Evolutionary conservation across 768 basidiomycete genomes (phyloP).

Genomic region (Lactarius sanguifluus): DNA sequence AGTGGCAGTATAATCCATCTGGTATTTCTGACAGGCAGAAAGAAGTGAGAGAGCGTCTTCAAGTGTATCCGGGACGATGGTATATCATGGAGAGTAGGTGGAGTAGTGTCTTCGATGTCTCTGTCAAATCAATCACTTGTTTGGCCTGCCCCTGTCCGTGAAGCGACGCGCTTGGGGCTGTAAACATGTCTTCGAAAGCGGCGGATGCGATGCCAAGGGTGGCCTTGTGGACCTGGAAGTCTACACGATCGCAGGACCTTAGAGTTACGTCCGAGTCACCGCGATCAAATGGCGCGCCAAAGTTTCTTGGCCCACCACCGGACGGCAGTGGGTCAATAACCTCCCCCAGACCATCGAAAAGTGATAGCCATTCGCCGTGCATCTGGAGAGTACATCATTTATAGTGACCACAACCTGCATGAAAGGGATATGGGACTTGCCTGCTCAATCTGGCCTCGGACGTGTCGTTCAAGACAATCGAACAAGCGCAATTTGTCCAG

Average conservation of each 20-base stretch:
- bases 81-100: slow-evolving; percentile 9
- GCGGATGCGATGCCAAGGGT: slow-evolving; percentile 57
- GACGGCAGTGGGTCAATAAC: neutral
- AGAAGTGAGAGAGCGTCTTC: slow-evolving; percentile 12
- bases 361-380: neutral
- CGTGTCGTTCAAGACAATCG: slow-evolving; percentile 2
- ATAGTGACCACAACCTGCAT: too few relatives aligned
- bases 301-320: neutral
- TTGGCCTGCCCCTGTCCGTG: neutral
- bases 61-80: neutral
- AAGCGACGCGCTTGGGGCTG: slow-evolving; percentile 15
- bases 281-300: slow-evolving; percentile 21
- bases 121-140: slow-evolving; percentile 2
- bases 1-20: slow-evolving; percentile 6
- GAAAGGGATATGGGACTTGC: neutral
- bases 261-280: slow-evolving; percentile 47
- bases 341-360: neutral
- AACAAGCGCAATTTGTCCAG: slow-evolving; percentile 5
- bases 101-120: slow-evolving; percentile 13
- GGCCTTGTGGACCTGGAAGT: slow-evolving; percentile 55
- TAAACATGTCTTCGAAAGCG: slow-evolving; percentile 57
- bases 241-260: slow-evolving; percentile 51
- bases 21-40: slow-evolving; percentile 20
- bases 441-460: neutral
- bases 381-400: neutral